phyloP scores from a whole-genome alignment of 768 basidiomycete genomes.

The Suillus placidus region DNA sequence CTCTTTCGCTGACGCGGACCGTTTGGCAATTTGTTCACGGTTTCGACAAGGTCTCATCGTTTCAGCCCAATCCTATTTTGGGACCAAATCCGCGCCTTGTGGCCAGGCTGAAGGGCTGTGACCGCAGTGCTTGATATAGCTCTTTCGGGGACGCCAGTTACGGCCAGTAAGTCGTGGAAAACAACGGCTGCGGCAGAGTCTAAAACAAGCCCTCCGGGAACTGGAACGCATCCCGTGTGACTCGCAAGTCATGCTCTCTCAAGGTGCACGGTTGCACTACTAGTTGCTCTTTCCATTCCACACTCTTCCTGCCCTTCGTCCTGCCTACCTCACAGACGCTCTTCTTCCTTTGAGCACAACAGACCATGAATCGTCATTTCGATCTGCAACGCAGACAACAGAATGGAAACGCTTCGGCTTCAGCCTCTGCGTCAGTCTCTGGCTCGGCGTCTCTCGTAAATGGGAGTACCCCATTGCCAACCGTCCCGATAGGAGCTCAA shows the following conservation, averaged over 20 bases:
- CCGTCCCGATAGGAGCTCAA: conserved; percentile 53
- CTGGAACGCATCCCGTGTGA: conserved; percentile 15
- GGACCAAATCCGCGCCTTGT: conserved; percentile 3
- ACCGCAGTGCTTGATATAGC: conserved; percentile 10
- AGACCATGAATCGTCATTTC: conserved; percentile 14
- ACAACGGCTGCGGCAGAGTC: conserved; percentile 4
- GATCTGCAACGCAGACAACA: conserved; percentile 31
- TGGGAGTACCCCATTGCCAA: conserved; percentile 32
- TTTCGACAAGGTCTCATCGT: not conserved
- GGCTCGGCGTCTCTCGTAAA: conserved; percentile 27
- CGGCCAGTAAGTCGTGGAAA: conserved; percentile 11
- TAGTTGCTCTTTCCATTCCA: not conserved
- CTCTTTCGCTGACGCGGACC: no score
- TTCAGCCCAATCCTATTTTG: conserved; percentile 3
- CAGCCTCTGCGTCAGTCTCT: conserved; percentile 22
- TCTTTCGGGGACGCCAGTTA: not conserved
- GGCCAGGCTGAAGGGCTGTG: conserved; percentile 8
- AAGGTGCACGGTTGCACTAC: conserved; percentile 6
- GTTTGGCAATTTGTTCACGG: not conserved
- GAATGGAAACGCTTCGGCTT: conserved; percentile 7
- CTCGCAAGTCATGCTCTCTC: conserved; percentile 8
- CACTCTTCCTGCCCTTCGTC: conserved; percentile 3
- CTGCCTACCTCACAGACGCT: not conserved
- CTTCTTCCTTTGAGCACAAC: not conserved
- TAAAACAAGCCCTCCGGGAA: conserved; percentile 23